These are phyloP conservation scores for Pisolithus tinctorius DNA, from an alignment of 768 basidiomycete species.

Conservation along the genomic window DNA sequence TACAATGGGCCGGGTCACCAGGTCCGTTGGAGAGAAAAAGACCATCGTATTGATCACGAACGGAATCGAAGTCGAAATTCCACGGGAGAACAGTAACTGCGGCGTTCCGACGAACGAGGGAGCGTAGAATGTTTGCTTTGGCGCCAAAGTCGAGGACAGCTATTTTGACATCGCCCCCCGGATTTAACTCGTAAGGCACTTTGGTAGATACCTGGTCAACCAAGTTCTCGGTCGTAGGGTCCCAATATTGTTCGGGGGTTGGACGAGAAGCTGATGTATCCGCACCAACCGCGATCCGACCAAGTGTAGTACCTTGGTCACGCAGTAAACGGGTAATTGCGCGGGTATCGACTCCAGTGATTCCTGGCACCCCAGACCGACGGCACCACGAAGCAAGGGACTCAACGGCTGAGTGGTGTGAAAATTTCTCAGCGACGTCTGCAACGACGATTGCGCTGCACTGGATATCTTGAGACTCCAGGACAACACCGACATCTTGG, in stretches of 20 bases:
- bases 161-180: conserved; percentile 80
- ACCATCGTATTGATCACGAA: conserved; percentile 89
- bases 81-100: conserved; percentile 94
- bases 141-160: conserved; percentile 96
- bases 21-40: conserved; percentile 96
- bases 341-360: conserved; percentile 96
- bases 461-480: conserved; percentile 87
- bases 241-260: conserved; percentile 73
- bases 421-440: conserved; percentile 91
- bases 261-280: conserved; percentile 62
- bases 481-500: conserved; percentile 76
- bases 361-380: conserved; percentile 82
- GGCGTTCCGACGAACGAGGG: conserved; percentile 85
- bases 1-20: conserved; percentile 86
- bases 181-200: conserved; percentile 77
- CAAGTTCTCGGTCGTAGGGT: conserved; percentile 87
- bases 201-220: conserved; percentile 91
- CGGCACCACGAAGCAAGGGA: conserved; percentile 91
- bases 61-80: conserved; percentile 92
- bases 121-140: conserved; percentile 95
- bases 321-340: conserved; percentile 91
- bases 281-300: conserved; percentile 77
- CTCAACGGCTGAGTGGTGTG: conserved; percentile 92
- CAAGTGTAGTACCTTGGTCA: conserved; percentile 95
- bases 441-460: conserved; percentile 91